phyloP scores from a whole-genome alignment of 2,329 filamentous ascomycete genomes.

The Emmonsiellopsis sp. region DNA sequence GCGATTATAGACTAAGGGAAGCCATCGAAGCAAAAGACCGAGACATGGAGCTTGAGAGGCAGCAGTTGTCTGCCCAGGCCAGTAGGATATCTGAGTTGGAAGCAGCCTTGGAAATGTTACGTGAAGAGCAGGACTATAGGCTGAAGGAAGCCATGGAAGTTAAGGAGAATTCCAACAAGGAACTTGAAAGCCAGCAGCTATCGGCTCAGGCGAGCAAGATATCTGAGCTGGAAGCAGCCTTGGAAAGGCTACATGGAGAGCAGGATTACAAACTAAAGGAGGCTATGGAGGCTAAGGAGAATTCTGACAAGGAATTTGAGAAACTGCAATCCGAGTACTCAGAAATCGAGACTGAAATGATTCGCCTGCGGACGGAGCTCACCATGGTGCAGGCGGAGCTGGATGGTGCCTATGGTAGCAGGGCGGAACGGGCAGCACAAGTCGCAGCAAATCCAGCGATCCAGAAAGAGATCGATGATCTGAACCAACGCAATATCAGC shows the following conservation, averaged over 20 bases:
- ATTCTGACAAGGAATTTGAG: constrained; percentile 29
- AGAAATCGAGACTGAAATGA: constrained; percentile 53
- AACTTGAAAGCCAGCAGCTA: too few species aligned
- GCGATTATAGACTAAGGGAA: not conserved
- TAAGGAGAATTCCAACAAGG: not conserved
- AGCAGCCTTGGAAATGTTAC: constrained; percentile 15
- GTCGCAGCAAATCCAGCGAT: constrained; percentile 50
- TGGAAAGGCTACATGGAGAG: constrained; percentile 22
- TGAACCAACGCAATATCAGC: constrained; percentile 41
- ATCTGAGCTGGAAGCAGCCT: constrained; percentile 4
- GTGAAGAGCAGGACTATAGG: too few species aligned
- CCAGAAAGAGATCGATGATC: constrained; percentile 51
- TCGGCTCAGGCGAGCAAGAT: too few species aligned
- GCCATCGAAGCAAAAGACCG: not conserved
- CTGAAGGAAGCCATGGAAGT: too few species aligned
- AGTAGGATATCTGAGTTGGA: not conserved
- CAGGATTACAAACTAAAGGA: constrained; percentile 23
- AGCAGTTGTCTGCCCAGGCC: too few species aligned
- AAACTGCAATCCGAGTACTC: constrained; percentile 42
- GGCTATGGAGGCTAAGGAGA: constrained; percentile 19
- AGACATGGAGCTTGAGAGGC: too few species aligned
- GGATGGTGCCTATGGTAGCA: constrained; percentile 83
- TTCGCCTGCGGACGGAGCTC: constrained; percentile 63
- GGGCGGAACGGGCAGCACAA: constrained; percentile 60
- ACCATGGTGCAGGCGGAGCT: constrained; percentile 88